Evolutionary conservation across 31 red algal genomes (phyloP).

Genomic region (Odonthalia washingtoniensis): DNA sequence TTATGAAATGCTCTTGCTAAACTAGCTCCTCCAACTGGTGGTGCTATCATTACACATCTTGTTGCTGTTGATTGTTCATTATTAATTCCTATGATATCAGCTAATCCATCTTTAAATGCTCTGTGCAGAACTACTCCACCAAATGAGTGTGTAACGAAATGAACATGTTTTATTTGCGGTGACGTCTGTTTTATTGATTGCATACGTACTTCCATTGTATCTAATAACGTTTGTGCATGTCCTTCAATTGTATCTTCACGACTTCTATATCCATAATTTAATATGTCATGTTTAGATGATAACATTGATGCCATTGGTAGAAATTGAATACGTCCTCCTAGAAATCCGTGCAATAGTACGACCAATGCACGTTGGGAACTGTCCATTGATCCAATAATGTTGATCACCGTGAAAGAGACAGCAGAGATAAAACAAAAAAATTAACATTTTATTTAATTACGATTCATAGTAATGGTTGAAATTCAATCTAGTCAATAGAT

Average conservation of each 20-base stretch:
- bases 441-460: no score
- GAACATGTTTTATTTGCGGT: slow-evolving; percentile 6
- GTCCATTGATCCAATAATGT: not conserved
- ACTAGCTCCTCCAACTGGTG: slow-evolving; percentile 58
- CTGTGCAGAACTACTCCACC: slow-evolving; percentile 68
- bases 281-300: slow-evolving; percentile 53
- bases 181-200: not conserved
- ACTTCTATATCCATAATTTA: slow-evolving; percentile 74
- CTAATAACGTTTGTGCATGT: slow-evolving; percentile 55
- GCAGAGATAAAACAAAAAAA: not conserved
- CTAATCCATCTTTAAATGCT: slow-evolving; percentile 59
- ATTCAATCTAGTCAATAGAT: slow-evolving; percentile 47
- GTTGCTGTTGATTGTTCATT: slow-evolving; percentile 2
- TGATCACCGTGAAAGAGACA: no score
- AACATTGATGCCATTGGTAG: slow-evolving; percentile 65
- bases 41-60: slow-evolving; percentile 63
- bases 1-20: slow-evolving; percentile 65
- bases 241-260: slow-evolving; percentile 51
- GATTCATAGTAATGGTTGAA: slow-evolving; percentile 54
- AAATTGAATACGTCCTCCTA: slow-evolving; percentile 70
- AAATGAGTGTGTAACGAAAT: slow-evolving; percentile 86
- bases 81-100: slow-evolving; percentile 25
- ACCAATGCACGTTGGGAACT: slow-evolving; percentile 27
- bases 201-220: slow-evolving; percentile 51
- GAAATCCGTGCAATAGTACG: slow-evolving; percentile 70